These are phyloP conservation scores for Blakeslea trispora DNA, from an alignment of 371 early-diverging fungal species.

Conservation along the genomic window DNA sequence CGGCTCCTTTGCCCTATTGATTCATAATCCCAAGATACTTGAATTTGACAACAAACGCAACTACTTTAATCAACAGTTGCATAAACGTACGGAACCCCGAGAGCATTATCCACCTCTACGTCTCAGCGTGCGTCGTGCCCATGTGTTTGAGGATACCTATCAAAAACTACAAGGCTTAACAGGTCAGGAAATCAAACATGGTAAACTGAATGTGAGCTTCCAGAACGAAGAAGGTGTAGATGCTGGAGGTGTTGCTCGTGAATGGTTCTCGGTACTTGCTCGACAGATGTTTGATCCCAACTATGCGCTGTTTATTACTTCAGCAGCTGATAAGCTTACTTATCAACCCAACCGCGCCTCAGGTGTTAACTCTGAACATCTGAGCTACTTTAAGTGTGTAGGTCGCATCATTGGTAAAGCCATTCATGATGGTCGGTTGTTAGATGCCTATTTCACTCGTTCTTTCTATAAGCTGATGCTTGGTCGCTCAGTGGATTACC, in stretches of 20 bases:
- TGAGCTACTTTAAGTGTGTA: slow-evolving; percentile 97
- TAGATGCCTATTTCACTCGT: slow-evolving; percentile 97
- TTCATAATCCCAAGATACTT: slow-evolving; percentile 94
- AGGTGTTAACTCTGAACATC: slow-evolving; percentile 94
- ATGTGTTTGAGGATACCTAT: slow-evolving; percentile 96
- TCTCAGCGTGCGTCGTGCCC: slow-evolving; percentile 89
- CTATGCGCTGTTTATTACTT: slow-evolving; percentile 96
- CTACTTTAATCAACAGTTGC: slow-evolving; percentile 93
- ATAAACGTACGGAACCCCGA: slow-evolving; percentile 70
- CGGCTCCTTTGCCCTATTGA: slow-evolving; percentile 93
- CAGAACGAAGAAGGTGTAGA: slow-evolving; percentile 98
- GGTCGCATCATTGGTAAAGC: slow-evolving; percentile 99
- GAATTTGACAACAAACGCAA: slow-evolving; percentile 99
- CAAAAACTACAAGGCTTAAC: slow-evolving; percentile 86
- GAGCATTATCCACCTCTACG: slow-evolving; percentile 75
- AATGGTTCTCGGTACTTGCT: slow-evolving; percentile 97
- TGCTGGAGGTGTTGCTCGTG: slow-evolving; percentile 97
- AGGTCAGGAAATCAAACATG: slow-evolving; percentile 92
- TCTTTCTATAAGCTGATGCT: slow-evolving; percentile 98
- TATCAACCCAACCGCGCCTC: slow-evolving; percentile 97
- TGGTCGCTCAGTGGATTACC: slow-evolving; percentile 88
- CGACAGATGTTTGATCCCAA: slow-evolving; percentile 99
- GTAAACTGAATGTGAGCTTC: slow-evolving; percentile 95
- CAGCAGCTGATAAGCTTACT: slow-evolving; percentile 93
- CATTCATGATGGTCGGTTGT: slow-evolving; percentile 91